These are phyloP conservation scores for Plasmodium cynomolgi DNA, from an alignment of 169 alveolate genomes.

Conservation along the genomic window DNA sequence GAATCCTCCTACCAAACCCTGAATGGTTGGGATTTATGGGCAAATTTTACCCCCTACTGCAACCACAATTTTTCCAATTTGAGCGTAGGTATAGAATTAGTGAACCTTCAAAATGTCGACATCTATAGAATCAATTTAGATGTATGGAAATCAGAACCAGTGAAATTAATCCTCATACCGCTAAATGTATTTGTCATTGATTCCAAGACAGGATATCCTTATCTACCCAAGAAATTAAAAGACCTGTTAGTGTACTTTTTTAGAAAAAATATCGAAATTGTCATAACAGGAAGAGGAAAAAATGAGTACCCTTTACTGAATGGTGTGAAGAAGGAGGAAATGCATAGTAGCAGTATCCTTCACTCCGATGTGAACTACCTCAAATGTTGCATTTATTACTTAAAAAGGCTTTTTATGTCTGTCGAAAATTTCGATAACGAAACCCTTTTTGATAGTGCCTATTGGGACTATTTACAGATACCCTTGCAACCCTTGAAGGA, in stretches of 20 bases:
- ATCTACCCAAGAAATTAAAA: constrained; percentile 57
- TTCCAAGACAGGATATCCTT: constrained; percentile 58
- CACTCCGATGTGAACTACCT: background rate
- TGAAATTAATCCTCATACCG: constrained; percentile 72
- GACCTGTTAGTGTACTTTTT: constrained; percentile 60
- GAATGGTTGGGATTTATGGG: constrained; percentile 73
- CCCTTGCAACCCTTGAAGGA: constrained; percentile 87
- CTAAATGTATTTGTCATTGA: constrained; percentile 37
- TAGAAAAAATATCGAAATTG: constrained; percentile 66
- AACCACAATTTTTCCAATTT: constrained; percentile 32
- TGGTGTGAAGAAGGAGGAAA: background rate
- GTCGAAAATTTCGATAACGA: constrained; percentile 72
- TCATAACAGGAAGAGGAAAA: background rate
- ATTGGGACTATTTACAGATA: constrained; percentile 79
- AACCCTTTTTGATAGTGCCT: constrained; percentile 39
- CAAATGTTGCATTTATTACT: constrained; percentile 63
- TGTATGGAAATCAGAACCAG: constrained; percentile 74
- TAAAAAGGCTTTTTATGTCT: constrained; percentile 67
- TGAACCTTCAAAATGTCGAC: constrained; percentile 29
- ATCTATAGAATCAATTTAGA: constrained; percentile 38
- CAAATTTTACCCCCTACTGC: constrained; percentile 52
- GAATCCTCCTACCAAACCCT: background rate
- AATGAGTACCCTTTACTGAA: background rate
- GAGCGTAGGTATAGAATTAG: constrained; percentile 48
- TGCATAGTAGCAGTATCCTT: background rate